phyloP scores from a whole-genome alignment of 768 basidiomycete species.

The Boletus reticulatus region DNA sequence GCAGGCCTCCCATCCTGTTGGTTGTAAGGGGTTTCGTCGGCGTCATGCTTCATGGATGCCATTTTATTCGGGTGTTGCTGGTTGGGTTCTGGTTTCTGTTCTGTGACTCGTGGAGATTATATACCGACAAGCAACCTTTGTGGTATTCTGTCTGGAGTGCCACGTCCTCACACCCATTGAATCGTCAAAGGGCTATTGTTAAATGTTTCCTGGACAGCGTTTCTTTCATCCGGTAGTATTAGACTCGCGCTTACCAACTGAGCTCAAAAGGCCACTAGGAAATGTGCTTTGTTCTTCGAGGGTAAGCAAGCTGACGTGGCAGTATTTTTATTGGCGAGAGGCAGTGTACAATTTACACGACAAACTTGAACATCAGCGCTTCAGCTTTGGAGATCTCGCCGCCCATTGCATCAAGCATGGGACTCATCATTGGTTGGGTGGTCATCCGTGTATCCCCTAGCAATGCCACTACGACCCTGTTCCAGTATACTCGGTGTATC shows the following conservation, averaged over 20 bases:
- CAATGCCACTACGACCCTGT: conserved; percentile 88
- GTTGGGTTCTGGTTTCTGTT: background rate
- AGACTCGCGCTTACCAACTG: background rate
- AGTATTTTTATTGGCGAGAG: background rate
- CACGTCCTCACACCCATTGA: background rate
- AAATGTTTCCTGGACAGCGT: background rate
- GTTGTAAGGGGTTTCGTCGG: background rate
- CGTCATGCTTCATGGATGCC: background rate
- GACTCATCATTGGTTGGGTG: conserved; percentile 7
- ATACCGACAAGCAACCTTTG: background rate
- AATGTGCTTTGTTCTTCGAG: background rate
- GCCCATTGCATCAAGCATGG: background rate
- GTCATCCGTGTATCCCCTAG: conserved; percentile 76
- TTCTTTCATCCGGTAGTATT: too few species aligned
- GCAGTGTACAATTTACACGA: background rate
- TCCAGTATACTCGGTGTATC: conserved; percentile 81
- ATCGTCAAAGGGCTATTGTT: background rate
- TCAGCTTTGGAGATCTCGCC: background rate
- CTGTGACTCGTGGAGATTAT: background rate
- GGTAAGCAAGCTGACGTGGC: background rate
- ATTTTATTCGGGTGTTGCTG: too few species aligned
- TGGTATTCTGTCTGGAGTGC: background rate
- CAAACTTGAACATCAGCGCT: background rate
- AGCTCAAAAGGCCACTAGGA: background rate
- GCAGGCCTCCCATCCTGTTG: background rate